Conservation (phyloP, 768 basidiomycete genomes). For the Lactifluus volemus region DNA sequence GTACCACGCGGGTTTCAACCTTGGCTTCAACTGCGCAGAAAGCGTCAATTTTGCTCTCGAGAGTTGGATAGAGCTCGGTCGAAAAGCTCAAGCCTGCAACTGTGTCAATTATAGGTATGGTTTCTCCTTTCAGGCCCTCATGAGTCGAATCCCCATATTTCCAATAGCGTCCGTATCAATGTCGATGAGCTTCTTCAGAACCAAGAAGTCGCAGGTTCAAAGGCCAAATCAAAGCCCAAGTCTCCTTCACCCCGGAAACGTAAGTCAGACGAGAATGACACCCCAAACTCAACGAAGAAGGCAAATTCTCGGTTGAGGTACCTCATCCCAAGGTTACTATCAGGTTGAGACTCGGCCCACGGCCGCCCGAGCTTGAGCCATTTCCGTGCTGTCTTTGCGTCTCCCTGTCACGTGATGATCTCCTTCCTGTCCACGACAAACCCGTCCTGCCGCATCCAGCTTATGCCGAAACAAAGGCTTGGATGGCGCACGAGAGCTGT, state of each 20-base stretch:
- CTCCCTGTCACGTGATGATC: slow-evolving; percentile 40
- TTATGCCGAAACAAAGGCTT: slow-evolving; percentile 29
- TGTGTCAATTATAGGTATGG: slow-evolving; percentile 66
- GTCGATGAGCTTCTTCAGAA: slow-evolving; percentile 78
- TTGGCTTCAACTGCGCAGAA: slow-evolving; percentile 95
- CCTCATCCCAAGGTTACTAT: slow-evolving; percentile 37
- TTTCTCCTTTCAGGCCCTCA: not conserved
- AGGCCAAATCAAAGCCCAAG: slow-evolving; percentile 17
- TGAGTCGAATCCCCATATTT: slow-evolving; percentile 9
- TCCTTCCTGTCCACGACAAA: slow-evolving; percentile 62
- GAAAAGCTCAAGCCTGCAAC: slow-evolving; percentile 66
- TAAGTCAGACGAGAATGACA: slow-evolving; percentile 32
- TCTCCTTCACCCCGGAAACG: slow-evolving; percentile 28
- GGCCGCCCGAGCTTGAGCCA: slow-evolving; percentile 43
- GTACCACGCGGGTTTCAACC: slow-evolving; percentile 95
- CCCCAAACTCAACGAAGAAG: slow-evolving; percentile 41
- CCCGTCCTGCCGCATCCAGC: slow-evolving; percentile 29
- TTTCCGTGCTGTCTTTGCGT: slow-evolving; percentile 68
- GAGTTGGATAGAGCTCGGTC: slow-evolving; percentile 85
- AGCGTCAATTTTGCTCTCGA: slow-evolving; percentile 95
- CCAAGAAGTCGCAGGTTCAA: slow-evolving; percentile 40
- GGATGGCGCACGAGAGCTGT: slow-evolving; percentile 77
- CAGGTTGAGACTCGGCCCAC: slow-evolving; percentile 60
- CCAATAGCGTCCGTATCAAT: slow-evolving; percentile 78
- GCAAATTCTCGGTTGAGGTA: slow-evolving; percentile 29